Evolutionary conservation across 2,329 filamentous ascomycete genomes (phyloP), one percentile per base, ranked within the genome.

Genomic region (Sordariomycetes sp.): DNA sequence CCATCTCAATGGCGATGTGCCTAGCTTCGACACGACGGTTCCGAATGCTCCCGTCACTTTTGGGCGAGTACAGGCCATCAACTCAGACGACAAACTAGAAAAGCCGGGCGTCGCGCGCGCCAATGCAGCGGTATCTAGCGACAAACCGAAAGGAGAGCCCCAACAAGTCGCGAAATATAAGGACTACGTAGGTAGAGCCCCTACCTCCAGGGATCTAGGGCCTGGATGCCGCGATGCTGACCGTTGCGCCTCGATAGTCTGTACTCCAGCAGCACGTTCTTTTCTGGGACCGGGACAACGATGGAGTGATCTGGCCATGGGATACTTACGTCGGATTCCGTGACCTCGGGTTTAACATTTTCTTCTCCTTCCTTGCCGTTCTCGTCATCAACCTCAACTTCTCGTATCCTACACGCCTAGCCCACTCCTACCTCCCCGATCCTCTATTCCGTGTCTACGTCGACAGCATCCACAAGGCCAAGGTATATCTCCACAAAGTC

Each of bases 361-460:
- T 70, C 1, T 69, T 76, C 59, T 74, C 70, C 4, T 12, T 70
- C 1, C 56, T 75, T 2, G 65, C 71, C 2, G 57, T 68, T 15
- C 58, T 76, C 12, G 68, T 76, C 50, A 71, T 76, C 56, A 69
- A 74, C 50, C 3, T 65, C 55, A 69, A 66, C 62, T 74, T 77
- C 61, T 75, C 74, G 3, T 77, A 77, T 58, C 72, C 72, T 1
- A 76, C 74, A 0, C 54, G 54, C n/a, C 42, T 56, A 13, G 65
- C 66, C 6, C 61, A 67, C 22, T 69, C 68, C 3, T 66, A 61
- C 54, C 5, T 72, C 0, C 73, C 73, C 0, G 73, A 72, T 51
- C 68, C 69, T 5, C 62, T 66, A 3, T 71, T 72, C 54, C 62
- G 72, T 17, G 64, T 75, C 20, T 70, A 70, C 59, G 62, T 74